Percentiles rank a stretch among this genome's conserved stretches.
phyloP scores from a whole-genome alignment of 176 grass and related monocot species.

The Microstegium vimineum region DNA sequence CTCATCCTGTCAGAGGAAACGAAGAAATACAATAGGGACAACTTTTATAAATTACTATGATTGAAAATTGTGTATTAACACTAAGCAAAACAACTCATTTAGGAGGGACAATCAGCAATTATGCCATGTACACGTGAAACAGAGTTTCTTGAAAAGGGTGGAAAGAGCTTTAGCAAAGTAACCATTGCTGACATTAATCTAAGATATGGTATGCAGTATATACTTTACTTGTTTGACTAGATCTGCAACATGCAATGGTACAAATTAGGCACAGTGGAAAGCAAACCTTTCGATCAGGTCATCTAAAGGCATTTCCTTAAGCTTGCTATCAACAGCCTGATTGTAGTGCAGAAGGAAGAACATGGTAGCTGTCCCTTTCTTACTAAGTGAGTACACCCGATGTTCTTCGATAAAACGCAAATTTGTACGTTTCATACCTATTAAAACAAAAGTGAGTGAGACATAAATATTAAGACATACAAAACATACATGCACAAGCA shows the following conservation, averaged over 20 bases:
- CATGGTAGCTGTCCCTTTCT: constrained; percentile 39
- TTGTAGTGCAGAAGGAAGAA: constrained; percentile 43
- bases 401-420: constrained; percentile 41
- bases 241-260: neutral
- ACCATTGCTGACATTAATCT: neutral
- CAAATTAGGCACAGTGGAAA: neutral
- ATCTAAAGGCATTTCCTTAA: constrained; percentile 42
- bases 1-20: too few species aligned
- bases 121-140: too few species aligned
- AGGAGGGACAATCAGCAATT: too few species aligned
- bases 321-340: neutral
- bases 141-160: too few species aligned
- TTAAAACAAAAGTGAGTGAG: neutral
- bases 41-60: too few species aligned
- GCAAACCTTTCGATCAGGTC: constrained; percentile 49
- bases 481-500: neutral
- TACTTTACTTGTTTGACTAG: neutral
- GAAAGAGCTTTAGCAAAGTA: too few species aligned
- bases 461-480: neutral
- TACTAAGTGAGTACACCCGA: too few species aligned
- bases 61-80: too few species aligned
- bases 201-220: neutral
- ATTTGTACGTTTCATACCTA: constrained; percentile 32
- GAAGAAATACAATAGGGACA: too few species aligned
- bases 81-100: too few species aligned